phyloP scores from a whole-genome alignment of 345 rosid species.

The Zanthoxylum bungeanum region DNA sequence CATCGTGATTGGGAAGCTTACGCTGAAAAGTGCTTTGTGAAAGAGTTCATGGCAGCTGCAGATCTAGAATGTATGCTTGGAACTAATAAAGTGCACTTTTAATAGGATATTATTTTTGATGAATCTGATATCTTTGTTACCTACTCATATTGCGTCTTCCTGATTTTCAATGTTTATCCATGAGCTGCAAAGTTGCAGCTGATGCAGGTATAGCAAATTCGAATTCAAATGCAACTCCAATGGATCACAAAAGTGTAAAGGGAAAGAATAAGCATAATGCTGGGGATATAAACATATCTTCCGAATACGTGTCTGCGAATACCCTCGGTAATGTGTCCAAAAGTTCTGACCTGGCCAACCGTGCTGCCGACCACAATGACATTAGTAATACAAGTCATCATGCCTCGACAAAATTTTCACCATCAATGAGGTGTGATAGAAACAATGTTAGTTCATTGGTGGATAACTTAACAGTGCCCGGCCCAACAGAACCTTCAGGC shows the following conservation, averaged over 20 bases:
- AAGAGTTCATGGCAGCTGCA: no score
- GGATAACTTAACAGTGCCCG: neutral
- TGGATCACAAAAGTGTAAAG: conserved; percentile 10
- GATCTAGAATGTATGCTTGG: no score
- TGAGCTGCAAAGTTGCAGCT: conserved; percentile 12
- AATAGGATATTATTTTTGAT: no score
- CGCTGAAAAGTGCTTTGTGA: conserved; percentile 30
- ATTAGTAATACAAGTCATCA: neutral
- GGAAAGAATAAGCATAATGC: neutral
- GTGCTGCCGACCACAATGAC: neutral
- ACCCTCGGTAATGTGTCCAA: conserved; percentile 6
- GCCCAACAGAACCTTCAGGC: conserved; percentile 6
- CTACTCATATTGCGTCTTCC: no score
- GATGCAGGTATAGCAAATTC: conserved; percentile 16
- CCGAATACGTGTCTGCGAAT: conserved; percentile 1
- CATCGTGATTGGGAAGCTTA: conserved; percentile 67
- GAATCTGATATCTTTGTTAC: no score
- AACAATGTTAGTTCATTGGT: conserved; percentile 12
- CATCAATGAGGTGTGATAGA: neutral
- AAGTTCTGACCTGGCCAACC: neutral
- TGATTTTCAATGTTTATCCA: neutral
- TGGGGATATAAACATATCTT: neutral
- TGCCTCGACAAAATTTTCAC: conserved; percentile 2
- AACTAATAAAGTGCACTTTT: no score
- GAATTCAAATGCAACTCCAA: conserved; percentile 18